A percentile compares a stretch with the other conserved stretches of the same genome.
phyloP scores from a whole-genome alignment of 148 eudicot genomes.

The Silene latifolia region DNA sequence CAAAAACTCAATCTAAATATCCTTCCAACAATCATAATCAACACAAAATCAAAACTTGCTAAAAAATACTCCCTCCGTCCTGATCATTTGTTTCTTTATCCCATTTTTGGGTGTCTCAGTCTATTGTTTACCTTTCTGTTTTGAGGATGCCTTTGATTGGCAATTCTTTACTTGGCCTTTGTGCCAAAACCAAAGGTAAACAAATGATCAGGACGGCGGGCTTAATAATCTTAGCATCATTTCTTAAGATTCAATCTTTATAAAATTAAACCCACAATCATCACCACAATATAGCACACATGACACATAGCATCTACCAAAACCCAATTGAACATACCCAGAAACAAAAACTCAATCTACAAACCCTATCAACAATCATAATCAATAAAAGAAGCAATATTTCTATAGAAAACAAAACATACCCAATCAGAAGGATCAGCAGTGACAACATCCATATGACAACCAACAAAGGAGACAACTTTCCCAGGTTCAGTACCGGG shows the following conservation, averaged over 20 bases:
- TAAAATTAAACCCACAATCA: not conserved
- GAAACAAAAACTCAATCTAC: not conserved
- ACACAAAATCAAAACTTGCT: no score
- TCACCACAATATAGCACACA: not conserved
- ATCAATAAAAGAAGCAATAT: not conserved
- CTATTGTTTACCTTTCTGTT: no score
- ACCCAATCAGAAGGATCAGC: constrained; percentile 93
- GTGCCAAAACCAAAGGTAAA: no score
- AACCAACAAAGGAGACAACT: constrained; percentile 86
- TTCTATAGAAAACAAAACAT: not conserved
- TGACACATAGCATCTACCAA: no score
- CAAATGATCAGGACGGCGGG: no score
- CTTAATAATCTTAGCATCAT: no score
- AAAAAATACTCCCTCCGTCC: no score
- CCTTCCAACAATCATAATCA: not conserved
- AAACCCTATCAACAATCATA: not conserved
- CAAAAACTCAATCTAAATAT: not conserved
- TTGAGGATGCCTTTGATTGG: no score
- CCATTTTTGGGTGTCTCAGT: no score
- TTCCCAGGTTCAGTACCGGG: constrained; percentile 66
- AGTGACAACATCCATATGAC: constrained; percentile 99
- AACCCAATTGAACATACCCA: no score
- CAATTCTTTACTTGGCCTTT: no score
- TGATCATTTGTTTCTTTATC: no score
- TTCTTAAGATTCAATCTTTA: not conserved